Evolutionary conservation across 768 basidiomycete species (phyloP).

Genomic region (Leccinum rimulosum): DNA sequence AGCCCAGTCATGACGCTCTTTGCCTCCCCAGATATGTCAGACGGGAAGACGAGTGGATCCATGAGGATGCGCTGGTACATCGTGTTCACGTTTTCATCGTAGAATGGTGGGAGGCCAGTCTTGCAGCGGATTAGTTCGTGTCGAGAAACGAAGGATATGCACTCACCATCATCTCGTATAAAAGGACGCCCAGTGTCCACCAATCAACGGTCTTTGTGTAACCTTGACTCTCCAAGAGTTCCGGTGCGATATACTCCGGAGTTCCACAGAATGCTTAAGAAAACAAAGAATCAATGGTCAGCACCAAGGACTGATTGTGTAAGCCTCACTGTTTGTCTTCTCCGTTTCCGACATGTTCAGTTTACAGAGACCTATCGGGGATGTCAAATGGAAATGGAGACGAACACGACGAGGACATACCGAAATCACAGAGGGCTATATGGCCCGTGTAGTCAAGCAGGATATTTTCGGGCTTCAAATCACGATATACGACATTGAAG

Average conservation of each 20-base stretch:
- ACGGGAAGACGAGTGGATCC: slow-evolving; percentile 89
- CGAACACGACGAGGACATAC: slow-evolving; percentile 32
- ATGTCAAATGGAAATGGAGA: slow-evolving; percentile 3
- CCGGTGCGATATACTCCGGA: slow-evolving; percentile 97
- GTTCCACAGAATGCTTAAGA: slow-evolving; percentile 91
- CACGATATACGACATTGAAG: slow-evolving; percentile 98
- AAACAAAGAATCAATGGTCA: slow-evolving; percentile 6
- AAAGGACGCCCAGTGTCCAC: slow-evolving; percentile 96
- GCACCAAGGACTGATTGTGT: not conserved
- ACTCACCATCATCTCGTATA: slow-evolving; percentile 93
- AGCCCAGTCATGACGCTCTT: slow-evolving; percentile 85
- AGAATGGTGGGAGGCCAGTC: slow-evolving; percentile 97
- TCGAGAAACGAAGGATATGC: not conserved
- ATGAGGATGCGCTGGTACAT: slow-evolving; percentile 96
- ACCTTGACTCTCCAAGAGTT: slow-evolving; percentile 92
- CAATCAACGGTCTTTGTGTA: slow-evolving; percentile 99
- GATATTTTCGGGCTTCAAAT: slow-evolving; percentile 98
- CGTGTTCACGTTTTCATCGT: slow-evolving; percentile 97
- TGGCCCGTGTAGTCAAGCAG: slow-evolving; percentile 96
- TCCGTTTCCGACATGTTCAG: slow-evolving; percentile 97
- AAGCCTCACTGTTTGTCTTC: slow-evolving; percentile 85
- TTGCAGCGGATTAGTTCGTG: slow-evolving; percentile 30
- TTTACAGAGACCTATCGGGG: slow-evolving; percentile 70
- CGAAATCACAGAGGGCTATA: slow-evolving; percentile 97
- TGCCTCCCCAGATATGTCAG: slow-evolving; percentile 86